Base-by-base conservation (phyloP, 2,329 filamentous ascomycete genomes). In the Stylonectria norvegica region DNA sequence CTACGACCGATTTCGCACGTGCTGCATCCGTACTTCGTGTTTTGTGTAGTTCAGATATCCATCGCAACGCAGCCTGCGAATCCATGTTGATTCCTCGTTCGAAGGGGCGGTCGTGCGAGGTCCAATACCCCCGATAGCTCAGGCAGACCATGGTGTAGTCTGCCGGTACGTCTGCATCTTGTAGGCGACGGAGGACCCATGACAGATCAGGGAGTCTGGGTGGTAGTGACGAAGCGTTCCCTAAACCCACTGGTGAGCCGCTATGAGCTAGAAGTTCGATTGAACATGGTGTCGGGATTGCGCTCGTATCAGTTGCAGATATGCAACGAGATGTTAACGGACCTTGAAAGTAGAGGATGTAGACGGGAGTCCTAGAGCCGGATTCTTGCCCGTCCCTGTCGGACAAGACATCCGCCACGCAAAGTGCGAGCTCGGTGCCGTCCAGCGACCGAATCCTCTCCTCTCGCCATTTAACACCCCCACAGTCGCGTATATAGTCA, bases 51-150 rank as follows among this genome's bases (percentile, higher is more conserved):
- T 72, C 55, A 4, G 68, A 67, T 17, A 85, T 72, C 83, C 83
- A 88, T 8, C 67, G 52, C 16, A 86, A 57, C 6, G 82, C 76
- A 1, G 85, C 83, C 41, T 75, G 69, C 1, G 83, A 76, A 59
- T 91, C 86, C 14, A 73, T 64, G 51, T 85, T 75, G 48, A 91
- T 84, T 2, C 86, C 86, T 25, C 63, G 66, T 57, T 90, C 85
- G 3, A 80, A 83, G 6, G 86, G 78, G 4, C 81, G 73, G 14
- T 88, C 86, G 20, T 77, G 73, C 2, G 85, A 90, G 9, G 73
- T 88, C 87, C 86, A 91, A 59, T 84, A 91, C 9, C 86, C 85
- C 30, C 85, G 78, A 58, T 88, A 81, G 49, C 76, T 79, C 20
- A 81, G 60, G 43, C 76, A 77, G 7, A 78, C 65, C 50, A 78